phyloP scores from a whole-genome alignment of 768 basidiomycete genomes.

The Rubroboletus pulcherrimus region DNA sequence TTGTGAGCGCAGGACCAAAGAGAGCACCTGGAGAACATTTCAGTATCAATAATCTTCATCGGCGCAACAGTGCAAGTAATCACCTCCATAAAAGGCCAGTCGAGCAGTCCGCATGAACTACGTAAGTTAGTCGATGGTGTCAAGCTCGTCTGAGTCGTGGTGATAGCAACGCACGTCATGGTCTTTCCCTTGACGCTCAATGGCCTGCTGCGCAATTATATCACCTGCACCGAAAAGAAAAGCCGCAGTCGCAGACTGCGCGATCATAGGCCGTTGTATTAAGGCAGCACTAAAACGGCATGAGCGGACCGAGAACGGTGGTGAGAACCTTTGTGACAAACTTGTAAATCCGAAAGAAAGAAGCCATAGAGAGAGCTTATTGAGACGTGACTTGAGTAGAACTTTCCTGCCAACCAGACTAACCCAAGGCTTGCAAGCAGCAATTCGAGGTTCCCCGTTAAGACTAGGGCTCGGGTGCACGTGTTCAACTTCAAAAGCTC shows the following conservation, averaged over 20 bases:
- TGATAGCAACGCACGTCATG: conserved; percentile 62
- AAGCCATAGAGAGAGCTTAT: conserved; percentile 34
- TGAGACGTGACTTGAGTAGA: background rate
- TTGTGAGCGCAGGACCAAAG: conserved; percentile 79
- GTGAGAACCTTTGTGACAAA: conserved; percentile 17
- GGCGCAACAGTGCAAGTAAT: background rate
- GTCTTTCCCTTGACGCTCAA: conserved; percentile 65
- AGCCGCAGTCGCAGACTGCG: conserved; percentile 60
- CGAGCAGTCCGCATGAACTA: conserved; percentile 61
- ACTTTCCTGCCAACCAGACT: background rate
- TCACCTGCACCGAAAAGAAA: conserved; percentile 74
- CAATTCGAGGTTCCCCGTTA: background rate
- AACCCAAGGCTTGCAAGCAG: background rate
- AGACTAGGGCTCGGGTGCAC: background rate
- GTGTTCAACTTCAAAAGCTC: background rate
- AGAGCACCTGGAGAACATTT: conserved; percentile 44
- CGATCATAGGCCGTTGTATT: conserved; percentile 56
- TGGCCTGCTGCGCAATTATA: conserved; percentile 79
- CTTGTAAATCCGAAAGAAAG: conserved; percentile 44
- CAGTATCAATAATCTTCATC: background rate
- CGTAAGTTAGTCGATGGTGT: background rate
- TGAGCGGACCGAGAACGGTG: background rate
- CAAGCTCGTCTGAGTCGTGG: background rate
- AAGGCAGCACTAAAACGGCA: conserved; percentile 47
- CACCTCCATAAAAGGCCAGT: conserved; percentile 72